phyloP scores from a whole-genome alignment of 176 grass and related monocot species.

The Zoysia japonica region DNA sequence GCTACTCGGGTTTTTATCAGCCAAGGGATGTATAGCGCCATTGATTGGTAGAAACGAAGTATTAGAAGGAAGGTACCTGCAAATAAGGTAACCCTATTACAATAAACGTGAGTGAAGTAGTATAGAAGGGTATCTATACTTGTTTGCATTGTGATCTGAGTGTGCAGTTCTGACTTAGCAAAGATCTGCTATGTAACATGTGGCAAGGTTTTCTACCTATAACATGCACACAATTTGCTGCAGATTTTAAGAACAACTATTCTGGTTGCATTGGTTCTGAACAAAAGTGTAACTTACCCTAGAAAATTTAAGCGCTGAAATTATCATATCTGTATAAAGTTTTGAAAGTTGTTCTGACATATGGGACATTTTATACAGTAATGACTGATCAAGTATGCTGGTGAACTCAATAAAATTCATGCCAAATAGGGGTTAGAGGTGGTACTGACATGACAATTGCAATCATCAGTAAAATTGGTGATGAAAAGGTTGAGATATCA shows the following conservation, averaged over 20 bases:
- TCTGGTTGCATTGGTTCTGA: neutral
- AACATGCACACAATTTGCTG: neutral
- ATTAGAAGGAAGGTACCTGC: constrained; percentile 59
- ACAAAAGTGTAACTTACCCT: neutral
- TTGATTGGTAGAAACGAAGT: constrained; percentile 15
- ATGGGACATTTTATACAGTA: neutral
- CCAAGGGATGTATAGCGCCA: constrained; percentile 3
- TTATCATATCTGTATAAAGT: neutral
- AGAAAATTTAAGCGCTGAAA: neutral
- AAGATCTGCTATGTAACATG: neutral
- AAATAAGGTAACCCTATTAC: neutral
- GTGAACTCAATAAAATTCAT: neutral
- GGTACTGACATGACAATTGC: constrained; percentile 62
- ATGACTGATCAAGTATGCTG: neutral
- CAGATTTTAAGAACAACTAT: neutral
- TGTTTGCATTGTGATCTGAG: neutral
- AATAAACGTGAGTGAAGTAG: neutral
- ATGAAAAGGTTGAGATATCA: constrained; percentile 45
- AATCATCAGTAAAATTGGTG: constrained; percentile 49
- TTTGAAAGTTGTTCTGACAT: constrained; percentile 1
- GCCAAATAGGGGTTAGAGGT: neutral
- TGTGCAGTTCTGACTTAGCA: neutral
- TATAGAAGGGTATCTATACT: neutral
- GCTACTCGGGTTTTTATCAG: constrained; percentile 8
- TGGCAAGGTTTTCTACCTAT: neutral